Conservation (phyloP, 371 early-diverging fungal genomes). For the Mucor lusitanicus region DNA sequence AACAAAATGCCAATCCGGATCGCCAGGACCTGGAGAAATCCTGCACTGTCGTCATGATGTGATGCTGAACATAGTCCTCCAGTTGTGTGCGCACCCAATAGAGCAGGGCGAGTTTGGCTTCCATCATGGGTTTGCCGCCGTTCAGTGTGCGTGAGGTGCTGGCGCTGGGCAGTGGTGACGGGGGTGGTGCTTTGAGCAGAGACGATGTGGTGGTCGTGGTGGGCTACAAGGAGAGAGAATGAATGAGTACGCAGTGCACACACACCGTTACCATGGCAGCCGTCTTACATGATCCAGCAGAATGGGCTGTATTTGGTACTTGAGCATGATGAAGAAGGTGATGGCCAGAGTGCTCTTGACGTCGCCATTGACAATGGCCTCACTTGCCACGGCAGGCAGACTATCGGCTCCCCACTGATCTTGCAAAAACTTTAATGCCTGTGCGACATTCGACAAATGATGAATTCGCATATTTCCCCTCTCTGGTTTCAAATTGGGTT, state of each 20-base stretch:
- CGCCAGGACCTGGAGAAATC: conserved; percentile 76
- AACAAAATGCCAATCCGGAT: conserved; percentile 70
- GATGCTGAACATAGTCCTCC: conserved; percentile 51
- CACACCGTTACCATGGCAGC: not conserved
- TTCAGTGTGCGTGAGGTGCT: conserved; percentile 13
- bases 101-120: conserved; percentile 57
- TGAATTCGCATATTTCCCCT: conserved; percentile 70
- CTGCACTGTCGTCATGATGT: conserved; percentile 54
- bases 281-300: conserved; percentile 18
- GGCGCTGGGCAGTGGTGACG: conserved; percentile 22
- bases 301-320: conserved; percentile 62
- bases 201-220: not conserved
- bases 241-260: not conserved
- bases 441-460: conserved; percentile 79
- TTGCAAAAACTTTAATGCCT: conserved; percentile 68
- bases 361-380: conserved; percentile 86
- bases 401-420: conserved; percentile 57
- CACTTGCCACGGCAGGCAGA: conserved; percentile 75
- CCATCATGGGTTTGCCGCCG: conserved; percentile 25
- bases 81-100: conserved; percentile 71
- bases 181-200: conserved; percentile 11
- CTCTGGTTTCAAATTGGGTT: conserved; percentile 56
- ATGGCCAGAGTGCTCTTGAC: conserved; percentile 81
- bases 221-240: not conserved
- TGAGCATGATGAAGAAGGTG: conserved; percentile 76